Evolutionary conservation across 2,329 filamentous ascomycete genomes (phyloP), one percentile per base, ranked within the genome.

Genomic region (Phoma sp.): DNA sequence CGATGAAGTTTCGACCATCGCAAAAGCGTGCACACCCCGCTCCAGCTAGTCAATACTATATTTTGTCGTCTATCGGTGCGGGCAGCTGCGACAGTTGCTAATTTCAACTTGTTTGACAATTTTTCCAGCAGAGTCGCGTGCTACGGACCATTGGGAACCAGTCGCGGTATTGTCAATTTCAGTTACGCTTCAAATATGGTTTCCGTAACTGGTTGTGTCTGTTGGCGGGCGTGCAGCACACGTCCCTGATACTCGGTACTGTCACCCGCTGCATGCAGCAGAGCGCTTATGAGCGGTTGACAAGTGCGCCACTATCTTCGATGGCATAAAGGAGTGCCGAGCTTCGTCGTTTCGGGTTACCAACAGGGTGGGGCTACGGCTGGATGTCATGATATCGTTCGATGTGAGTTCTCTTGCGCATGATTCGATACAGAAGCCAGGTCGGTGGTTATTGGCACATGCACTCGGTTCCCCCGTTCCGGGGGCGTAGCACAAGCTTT

Each of bases 231-330:
- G 9, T 43, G 33, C 33, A 43, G 26, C 33, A 28, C 26, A 28
- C 38, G 37, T 42, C 10, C 38, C 38, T 29, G 33, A 30, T 23
- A 28, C 15, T 34, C 39, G 43, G 51, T 29, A 42, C n/a, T 26
- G 29, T 32, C 18, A 23, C 14, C 34, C 38, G 12, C 33, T 54
- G 45, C 51, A 39, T 54, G 39, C 45, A 30, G 39, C 38, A 40
- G 17, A 46, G 51, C 51, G 51, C 51, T 54, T 54, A 54, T 7
- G 51, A 49, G 39, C 51, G 51, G 51, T 36, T 49, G 33, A 54
- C 11, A 7, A 30, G 18, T 20, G 28, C 45, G 51, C 51, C 40
- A 54, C 51, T 54, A 45, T 53, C 51, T 46, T 32, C 6, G 14
- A 30, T n/a, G 34, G 20, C 7, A 20, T 29, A 23, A 45, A 42